phyloP scores from a whole-genome alignment of 2,329 filamentous ascomycete genomes.

The Tolypocladium amazonense region DNA sequence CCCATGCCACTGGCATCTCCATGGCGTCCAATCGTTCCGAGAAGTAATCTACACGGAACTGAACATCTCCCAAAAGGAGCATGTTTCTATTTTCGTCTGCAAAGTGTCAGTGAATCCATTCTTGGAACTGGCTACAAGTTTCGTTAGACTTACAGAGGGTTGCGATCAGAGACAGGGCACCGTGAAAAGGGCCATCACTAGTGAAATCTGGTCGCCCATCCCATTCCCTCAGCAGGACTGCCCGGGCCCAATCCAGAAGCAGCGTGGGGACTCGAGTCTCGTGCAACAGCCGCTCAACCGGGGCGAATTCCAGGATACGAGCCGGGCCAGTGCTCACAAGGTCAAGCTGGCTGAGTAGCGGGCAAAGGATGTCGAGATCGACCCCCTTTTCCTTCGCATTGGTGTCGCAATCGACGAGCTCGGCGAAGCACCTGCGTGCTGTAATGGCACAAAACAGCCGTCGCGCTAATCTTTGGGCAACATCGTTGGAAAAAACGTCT shows the following conservation, averaged over 20 bases:
- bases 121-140: not conserved
- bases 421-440: slow-evolving; percentile 38
- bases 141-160: slow-evolving; percentile 52
- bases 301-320: slow-evolving; percentile 36
- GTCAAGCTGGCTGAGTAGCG: slow-evolving; percentile 43
- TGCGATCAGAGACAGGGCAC: slow-evolving; percentile 63
- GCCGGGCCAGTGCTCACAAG: slow-evolving; percentile 34
- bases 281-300: slow-evolving; percentile 41
- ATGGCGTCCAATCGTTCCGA: slow-evolving; percentile 66
- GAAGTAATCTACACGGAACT: slow-evolving; percentile 68
- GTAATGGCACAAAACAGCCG: slow-evolving; percentile 48
- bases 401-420: slow-evolving; percentile 27
- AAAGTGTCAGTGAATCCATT: slow-evolving; percentile 6
- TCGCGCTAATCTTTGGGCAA: slow-evolving; percentile 47
- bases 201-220: slow-evolving; percentile 62
- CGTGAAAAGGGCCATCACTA: slow-evolving; percentile 61
- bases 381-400: slow-evolving; percentile 17
- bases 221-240: slow-evolving; percentile 71
- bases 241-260: slow-evolving; percentile 61
- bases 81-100: slow-evolving; percentile 51
- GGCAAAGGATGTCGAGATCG: slow-evolving; percentile 33
- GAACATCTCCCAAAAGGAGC: slow-evolving; percentile 54
- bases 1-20: slow-evolving; percentile 64
- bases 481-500: slow-evolving; percentile 51
- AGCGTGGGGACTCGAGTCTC: slow-evolving; percentile 46